Conservation (phyloP, 306 rosid genomes). For the Inga oerstediana region DNA sequence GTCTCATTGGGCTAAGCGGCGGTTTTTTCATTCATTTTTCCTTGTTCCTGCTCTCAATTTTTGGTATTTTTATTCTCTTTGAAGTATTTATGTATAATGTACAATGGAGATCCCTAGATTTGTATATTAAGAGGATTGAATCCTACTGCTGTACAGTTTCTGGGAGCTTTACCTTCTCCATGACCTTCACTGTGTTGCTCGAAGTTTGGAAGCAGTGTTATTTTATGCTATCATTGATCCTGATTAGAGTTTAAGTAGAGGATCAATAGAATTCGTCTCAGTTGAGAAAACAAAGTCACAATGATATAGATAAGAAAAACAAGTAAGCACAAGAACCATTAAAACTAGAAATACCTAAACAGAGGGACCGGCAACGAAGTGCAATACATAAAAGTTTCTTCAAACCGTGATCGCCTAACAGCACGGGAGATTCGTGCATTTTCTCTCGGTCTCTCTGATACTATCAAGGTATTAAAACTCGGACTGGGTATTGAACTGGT, state of each 20-base stretch:
- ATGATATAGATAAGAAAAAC: too few relatives aligned
- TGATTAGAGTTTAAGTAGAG: too few relatives aligned
- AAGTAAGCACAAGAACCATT: too few relatives aligned
- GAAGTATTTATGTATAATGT: constrained; percentile 52
- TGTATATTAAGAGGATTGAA: constrained; percentile 54
- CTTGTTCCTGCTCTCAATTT: constrained; percentile 45
- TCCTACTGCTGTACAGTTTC: constrained; percentile 58
- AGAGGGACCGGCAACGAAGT: too few relatives aligned
- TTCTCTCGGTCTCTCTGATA: too few relatives aligned
- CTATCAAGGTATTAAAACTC: too few relatives aligned
- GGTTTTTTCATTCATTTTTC: constrained; percentile 38
- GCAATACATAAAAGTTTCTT: too few relatives aligned
- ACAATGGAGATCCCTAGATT: constrained; percentile 38
- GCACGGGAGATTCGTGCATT: too few relatives aligned
- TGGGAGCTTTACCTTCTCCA: constrained; percentile 27
- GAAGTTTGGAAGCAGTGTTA: neutral
- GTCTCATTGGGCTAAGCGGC: constrained; percentile 26
- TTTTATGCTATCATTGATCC: neutral
- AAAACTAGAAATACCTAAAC: too few relatives aligned
- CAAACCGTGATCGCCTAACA: too few relatives aligned
- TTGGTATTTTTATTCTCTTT: constrained; percentile 53
- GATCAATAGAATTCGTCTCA: neutral
- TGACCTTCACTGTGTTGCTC: constrained; percentile 36
- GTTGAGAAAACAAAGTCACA: neutral
- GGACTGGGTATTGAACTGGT: too few relatives aligned